Conservation (phyloP, 2,329 filamentous ascomycete species). For the Exserohilum turcica region DNA sequence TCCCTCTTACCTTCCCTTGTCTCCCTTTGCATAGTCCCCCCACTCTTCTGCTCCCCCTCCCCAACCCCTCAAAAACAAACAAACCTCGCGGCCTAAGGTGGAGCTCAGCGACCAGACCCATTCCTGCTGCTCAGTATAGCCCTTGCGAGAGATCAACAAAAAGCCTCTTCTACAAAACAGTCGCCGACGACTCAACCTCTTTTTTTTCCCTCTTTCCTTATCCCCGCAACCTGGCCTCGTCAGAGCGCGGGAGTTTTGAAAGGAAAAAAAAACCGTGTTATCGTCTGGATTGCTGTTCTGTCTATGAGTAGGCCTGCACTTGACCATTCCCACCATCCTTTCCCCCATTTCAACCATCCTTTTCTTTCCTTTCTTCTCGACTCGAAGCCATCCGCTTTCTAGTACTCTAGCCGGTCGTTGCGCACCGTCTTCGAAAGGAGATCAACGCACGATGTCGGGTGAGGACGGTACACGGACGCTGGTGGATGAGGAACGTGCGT, state of each 20-base stretch:
- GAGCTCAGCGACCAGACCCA: slow-evolving; percentile 58
- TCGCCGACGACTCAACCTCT: slow-evolving; percentile 41
- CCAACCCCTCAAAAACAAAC: not conserved
- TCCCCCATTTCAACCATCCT: not conserved
- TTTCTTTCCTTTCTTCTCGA: not conserved
- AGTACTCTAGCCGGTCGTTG: slow-evolving; percentile 12
- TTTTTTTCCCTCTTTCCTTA: not conserved
- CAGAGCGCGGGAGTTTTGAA: too few relatives aligned
- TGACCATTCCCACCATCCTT: not conserved
- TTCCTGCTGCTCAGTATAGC: slow-evolving; percentile 61
- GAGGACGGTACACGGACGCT: slow-evolving; percentile 12
- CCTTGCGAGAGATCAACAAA: slow-evolving; percentile 54
- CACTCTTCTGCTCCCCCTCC: not conserved
- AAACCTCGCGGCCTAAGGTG: slow-evolving; percentile 55
- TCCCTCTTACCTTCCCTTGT: not conserved
- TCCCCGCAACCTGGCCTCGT: too few relatives aligned
- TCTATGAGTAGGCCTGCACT: slow-evolving; percentile 16
- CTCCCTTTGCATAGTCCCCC: not conserved
- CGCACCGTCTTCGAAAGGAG: not conserved
- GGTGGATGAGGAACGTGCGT: not conserved
- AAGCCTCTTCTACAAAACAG: slow-evolving; percentile 12
- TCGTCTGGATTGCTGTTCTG: not conserved
- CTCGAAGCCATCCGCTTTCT: not conserved
- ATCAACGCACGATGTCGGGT: slow-evolving; percentile 9
- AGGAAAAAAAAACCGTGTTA: not conserved